Evolutionary conservation across 805 yeast species (phyloP).

Genomic region (Ogataea polymorpha): DNA sequence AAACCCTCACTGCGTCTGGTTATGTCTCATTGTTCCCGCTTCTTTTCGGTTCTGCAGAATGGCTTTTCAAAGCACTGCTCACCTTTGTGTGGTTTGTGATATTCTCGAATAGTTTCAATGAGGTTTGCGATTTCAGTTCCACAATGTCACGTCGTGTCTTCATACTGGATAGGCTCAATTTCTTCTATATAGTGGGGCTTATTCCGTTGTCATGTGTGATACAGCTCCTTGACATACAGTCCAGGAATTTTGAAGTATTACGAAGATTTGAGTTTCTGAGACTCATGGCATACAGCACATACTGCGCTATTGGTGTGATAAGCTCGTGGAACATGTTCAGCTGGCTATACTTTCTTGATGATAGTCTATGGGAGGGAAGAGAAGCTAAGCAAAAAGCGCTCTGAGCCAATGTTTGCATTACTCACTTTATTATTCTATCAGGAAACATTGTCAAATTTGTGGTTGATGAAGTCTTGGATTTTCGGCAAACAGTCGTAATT

Average conservation of each 20-base stretch:
- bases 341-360: constrained; percentile 86
- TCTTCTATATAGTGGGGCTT: constrained; percentile 64
- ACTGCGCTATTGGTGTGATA: constrained; percentile 81
- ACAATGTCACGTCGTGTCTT: constrained; percentile 48
- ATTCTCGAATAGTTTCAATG: constrained; percentile 67
- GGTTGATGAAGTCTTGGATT: constrained; percentile 2
- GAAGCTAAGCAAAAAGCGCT: constrained; percentile 4
- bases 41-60: constrained; percentile 74
- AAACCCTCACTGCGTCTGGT: constrained; percentile 73
- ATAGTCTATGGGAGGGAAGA: constrained; percentile 53
- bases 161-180: constrained; percentile 66
- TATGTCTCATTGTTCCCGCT: constrained; percentile 87
- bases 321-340: constrained; percentile 85
- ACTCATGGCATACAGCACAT: constrained; percentile 78
- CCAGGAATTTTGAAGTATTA: constrained; percentile 49
- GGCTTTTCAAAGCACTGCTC: constrained; percentile 70
- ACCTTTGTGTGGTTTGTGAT: constrained; percentile 85
- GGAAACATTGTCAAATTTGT: background rate
- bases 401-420: background rate
- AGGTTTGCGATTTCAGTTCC: constrained; percentile 50
- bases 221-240: constrained; percentile 51
- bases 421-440: constrained; percentile 3
- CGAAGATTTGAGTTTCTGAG: constrained; percentile 68
- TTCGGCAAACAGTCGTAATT: background rate
- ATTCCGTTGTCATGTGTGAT: constrained; percentile 54